Evolutionary conservation across 2,329 filamentous ascomycete genomes (phyloP).

Genomic region (Pseudogymnoascus sp.): DNA sequence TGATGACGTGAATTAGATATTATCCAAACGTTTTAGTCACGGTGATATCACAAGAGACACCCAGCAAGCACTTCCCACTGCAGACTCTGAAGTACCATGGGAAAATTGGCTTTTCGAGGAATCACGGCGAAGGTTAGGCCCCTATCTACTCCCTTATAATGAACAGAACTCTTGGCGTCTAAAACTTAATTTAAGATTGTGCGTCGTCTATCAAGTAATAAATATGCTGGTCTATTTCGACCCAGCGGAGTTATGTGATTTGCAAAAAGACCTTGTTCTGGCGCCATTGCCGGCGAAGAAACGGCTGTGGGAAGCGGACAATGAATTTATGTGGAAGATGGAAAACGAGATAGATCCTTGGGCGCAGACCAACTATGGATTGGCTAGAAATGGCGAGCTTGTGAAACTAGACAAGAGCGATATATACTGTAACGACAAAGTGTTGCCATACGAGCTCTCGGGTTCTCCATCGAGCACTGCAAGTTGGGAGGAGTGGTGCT

Average conservation of each 20-base stretch:
- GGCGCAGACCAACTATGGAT: constrained; percentile 24
- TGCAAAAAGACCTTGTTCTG: constrained; percentile 31
- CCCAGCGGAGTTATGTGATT: constrained; percentile 32
- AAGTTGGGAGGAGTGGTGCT: constrained; percentile 40
- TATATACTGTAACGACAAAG: constrained; percentile 23
- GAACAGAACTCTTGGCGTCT: constrained; percentile 12
- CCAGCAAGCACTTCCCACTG: constrained; percentile 17
- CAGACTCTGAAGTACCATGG: constrained; percentile 28
- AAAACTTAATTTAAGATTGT: constrained; percentile 28
- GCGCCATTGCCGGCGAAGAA: constrained; percentile 37
- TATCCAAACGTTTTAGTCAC: constrained; percentile 16
- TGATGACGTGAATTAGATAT: constrained; percentile 14
- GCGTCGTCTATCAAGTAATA: constrained; percentile 34
- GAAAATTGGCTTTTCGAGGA: constrained; percentile 37
- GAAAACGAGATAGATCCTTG: constrained; percentile 26
- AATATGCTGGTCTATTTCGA: constrained; percentile 39
- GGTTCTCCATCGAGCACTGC: constrained; percentile 18
- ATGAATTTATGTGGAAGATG: constrained; percentile 31
- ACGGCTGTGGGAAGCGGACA: constrained; percentile 37
- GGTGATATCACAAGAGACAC: constrained; percentile 16
- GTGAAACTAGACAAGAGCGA: constrained; percentile 26
- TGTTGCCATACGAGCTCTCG: constrained; percentile 17
- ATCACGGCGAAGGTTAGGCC: constrained; percentile 31
- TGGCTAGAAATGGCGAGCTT: constrained; percentile 30
- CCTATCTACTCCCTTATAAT: constrained; percentile 12